A percentile compares a stretch with the other conserved stretches of the same genome.
Evolutionary conservation across 176 grass and related monocot genomes (phyloP).

Genomic region (Microstegium vimineum): DNA sequence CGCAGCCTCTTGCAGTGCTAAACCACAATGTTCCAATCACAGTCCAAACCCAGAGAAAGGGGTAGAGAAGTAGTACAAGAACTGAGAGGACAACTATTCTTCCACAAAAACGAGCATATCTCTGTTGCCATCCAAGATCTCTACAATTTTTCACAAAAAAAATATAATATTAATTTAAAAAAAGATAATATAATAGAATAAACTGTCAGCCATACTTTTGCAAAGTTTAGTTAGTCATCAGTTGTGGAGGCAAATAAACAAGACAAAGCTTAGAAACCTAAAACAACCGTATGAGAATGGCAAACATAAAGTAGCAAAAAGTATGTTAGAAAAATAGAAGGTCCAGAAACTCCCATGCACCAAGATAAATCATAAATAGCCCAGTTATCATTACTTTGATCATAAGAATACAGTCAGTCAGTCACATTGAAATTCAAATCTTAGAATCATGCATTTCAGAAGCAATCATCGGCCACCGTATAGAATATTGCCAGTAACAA

Average conservation of each 20-base stretch:
- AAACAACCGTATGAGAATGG: not conserved
- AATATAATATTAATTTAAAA: not conserved
- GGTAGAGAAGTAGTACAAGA: constrained; percentile 88
- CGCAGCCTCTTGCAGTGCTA: constrained; percentile 78
- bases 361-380: not conserved
- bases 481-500: not conserved
- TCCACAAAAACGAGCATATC: constrained; percentile 92
- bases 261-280: not conserved
- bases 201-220: not conserved
- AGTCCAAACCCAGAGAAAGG: constrained; percentile 97
- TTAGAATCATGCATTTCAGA: not conserved
- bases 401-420: not conserved
- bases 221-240: not conserved
- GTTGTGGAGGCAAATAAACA: not conserved
- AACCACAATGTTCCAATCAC: constrained; percentile 99
- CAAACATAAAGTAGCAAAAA: not conserved
- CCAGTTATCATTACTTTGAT: not conserved
- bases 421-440: not conserved
- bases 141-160: constrained; percentile 40
- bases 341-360: not conserved
- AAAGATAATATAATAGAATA: not conserved
- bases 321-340: not conserved
- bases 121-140: constrained; percentile 96
- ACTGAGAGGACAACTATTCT: constrained; percentile 84
- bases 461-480: not conserved